Evolutionary conservation across 805 yeast species (phyloP).

Genomic region (Candida vaughaniae): DNA sequence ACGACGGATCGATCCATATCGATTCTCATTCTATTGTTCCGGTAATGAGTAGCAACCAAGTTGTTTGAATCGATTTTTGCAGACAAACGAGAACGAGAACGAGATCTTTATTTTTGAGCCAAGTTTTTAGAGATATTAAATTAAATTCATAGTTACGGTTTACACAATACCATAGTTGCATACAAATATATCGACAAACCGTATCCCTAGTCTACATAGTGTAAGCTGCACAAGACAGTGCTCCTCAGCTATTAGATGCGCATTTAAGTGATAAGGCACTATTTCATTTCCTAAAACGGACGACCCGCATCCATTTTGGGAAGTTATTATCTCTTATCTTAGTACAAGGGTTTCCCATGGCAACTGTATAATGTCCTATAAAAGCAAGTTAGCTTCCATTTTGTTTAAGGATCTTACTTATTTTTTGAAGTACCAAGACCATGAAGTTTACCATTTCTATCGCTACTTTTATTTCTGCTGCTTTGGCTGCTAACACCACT

Average conservation of each 20-base stretch:
- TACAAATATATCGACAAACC: too few species aligned
- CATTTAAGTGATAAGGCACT: too few species aligned
- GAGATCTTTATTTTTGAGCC: too few species aligned
- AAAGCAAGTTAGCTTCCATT: neutral
- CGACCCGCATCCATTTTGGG: neutral
- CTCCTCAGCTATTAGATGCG: too few species aligned
- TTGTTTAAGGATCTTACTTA: too few species aligned
- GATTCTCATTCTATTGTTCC: slow-evolving; percentile 34
- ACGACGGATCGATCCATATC: slow-evolving; percentile 28
- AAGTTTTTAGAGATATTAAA: neutral
- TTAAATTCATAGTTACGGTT: too few species aligned
- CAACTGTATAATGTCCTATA: neutral
- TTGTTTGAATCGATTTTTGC: too few species aligned
- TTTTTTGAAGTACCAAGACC: too few species aligned
- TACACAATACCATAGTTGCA: too few species aligned
- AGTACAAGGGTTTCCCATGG: neutral
- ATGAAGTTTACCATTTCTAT: slow-evolving; percentile 10
- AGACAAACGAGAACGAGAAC: too few species aligned
- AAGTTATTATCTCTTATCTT: neutral
- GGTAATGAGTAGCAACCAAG: slow-evolving; percentile 23
- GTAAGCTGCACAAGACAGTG: too few species aligned
- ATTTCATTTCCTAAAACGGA: slow-evolving; percentile 7
- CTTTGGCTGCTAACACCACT: slow-evolving; percentile 24
- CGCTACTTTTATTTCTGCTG: slow-evolving; percentile 12
- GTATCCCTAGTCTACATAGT: too few species aligned